Percentiles rank a stretch among this genome's conserved stretches.
These are phyloP conservation scores for Pseudocercospora fuligena DNA, from an alignment of 2,329 filamentous ascomycete species.

Conservation along the genomic window DNA sequence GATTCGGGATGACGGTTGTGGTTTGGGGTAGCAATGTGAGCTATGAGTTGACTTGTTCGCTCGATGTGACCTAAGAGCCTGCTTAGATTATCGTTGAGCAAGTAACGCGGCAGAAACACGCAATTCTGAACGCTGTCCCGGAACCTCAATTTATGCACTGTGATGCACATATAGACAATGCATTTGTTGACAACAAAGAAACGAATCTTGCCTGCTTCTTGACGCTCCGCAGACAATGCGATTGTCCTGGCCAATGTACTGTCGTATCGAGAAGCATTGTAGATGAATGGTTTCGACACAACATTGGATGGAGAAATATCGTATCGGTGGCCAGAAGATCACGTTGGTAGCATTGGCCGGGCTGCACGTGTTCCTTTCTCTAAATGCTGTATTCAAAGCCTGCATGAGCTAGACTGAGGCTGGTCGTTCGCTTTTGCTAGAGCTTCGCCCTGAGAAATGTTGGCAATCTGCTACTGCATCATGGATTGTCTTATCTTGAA, in stretches of 20 bases:
- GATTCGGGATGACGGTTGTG: not conserved
- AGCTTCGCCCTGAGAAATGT: not conserved
- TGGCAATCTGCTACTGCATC: not conserved
- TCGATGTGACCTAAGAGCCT: not conserved
- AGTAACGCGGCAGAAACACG: not conserved
- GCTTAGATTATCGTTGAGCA: not conserved
- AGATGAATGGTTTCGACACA: not conserved
- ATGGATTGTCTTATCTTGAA: conserved; percentile 7
- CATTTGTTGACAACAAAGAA: not conserved
- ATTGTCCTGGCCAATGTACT: not conserved
- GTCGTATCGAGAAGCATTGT: not conserved
- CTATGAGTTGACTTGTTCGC: not conserved
- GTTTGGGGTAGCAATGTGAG: not conserved
- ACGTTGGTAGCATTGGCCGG: too few relatives aligned
- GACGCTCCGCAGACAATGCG: not conserved
- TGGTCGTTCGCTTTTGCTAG: not conserved
- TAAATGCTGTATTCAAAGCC: not conserved
- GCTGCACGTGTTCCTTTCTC: too few relatives aligned
- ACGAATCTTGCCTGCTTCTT: too few relatives aligned
- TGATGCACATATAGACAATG: not conserved
- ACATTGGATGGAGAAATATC: too few relatives aligned
- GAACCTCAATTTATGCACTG: not conserved
- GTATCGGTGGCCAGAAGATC: too few relatives aligned
- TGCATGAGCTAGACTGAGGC: not conserved
- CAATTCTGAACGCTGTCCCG: not conserved